Evolutionary conservation across 2,329 filamentous ascomycete genomes (phyloP), one percentile per base, ranked within the genome.

Genomic region (Cryphonectria radicalis): DNA sequence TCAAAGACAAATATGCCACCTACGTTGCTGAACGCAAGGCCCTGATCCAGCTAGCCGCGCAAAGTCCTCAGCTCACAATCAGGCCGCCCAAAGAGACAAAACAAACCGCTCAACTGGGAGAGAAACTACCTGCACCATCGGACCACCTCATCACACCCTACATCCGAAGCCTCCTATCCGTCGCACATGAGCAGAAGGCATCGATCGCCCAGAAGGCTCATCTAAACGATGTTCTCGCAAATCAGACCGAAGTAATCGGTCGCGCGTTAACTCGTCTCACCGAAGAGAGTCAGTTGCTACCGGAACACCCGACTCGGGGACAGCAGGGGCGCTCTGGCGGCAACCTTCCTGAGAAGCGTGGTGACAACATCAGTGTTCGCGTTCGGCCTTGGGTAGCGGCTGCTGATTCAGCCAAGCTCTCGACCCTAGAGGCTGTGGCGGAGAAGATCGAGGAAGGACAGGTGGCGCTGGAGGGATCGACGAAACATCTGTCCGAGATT

Each of bases 231-330:
- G 77, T 81, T 22, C 79, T 92, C 17, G 77, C 83, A 28, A 86
- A 83, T 73, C 84, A 89, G 73, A 81, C 83, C 32, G 85, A 86
- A 72, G 85, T 88, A 14, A 82, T 83, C 19, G 81, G 81, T 67
- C 84, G 87, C 76, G 77, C 80, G 1, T 80, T 91, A 10, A 83
- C 85, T 65, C 87, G 85, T 70, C 80, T 91, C 3, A 84, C 85
- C 14, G 86, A 91, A 65, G 89, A 91, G 76, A 91, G 89, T 75
- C 88, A 90, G 73, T 80, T 92, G 22, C 82, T 92, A 17, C 85
- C 85, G 1, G 80, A 82, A 11, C 84, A 89, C 73, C 84, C 87
- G 0, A 79, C 83, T 74, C 81, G 83, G 3, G 80, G 79, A 57
- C 75, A 78, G 22, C 79, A 81, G 32, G 79, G 80, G n/a, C 82